These are phyloP conservation scores for Blastobotrys persicus DNA, from an alignment of 1,139 yeast genomes.

Conservation along the genomic window DNA sequence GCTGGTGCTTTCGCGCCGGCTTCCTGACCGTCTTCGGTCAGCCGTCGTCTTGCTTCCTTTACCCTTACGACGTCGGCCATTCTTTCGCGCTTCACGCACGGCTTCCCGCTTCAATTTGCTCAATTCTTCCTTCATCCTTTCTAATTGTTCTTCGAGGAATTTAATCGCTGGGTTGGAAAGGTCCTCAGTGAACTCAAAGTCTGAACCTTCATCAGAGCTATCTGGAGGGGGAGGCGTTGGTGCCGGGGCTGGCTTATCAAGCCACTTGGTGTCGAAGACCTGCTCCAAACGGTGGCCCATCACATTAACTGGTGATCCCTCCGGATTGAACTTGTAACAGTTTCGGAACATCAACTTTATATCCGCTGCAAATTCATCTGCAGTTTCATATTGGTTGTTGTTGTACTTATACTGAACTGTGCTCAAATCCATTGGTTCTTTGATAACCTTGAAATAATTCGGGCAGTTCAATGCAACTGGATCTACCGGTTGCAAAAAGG, in stretches of 20 bases:
- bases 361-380: slow-evolving; percentile 83
- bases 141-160: slow-evolving; percentile 80
- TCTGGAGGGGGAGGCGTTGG: slow-evolving; percentile 52
- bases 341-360: slow-evolving; percentile 79
- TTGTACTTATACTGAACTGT: slow-evolving; percentile 77
- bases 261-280: slow-evolving; percentile 85
- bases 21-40: slow-evolving; percentile 20
- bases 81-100: slow-evolving; percentile 50
- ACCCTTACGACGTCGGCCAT: slow-evolving; percentile 24
- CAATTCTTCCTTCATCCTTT: slow-evolving; percentile 80
- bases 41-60: slow-evolving; percentile 15
- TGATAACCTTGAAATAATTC: slow-evolving; percentile 76
- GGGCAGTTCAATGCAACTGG: slow-evolving; percentile 94
- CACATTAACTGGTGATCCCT: slow-evolving; percentile 89
- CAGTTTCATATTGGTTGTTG: slow-evolving; percentile 84
- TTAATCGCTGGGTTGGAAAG: slow-evolving; percentile 83
- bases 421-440: slow-evolving; percentile 93
- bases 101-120: slow-evolving; percentile 73
- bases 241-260: slow-evolving; percentile 78
- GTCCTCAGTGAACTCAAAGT: slow-evolving; percentile 52
- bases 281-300: slow-evolving; percentile 93
- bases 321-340: slow-evolving; percentile 92
- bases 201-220: slow-evolving; percentile 52
- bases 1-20: slow-evolving; percentile 11
- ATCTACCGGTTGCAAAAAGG: slow-evolving; percentile 92